phyloP scores from a whole-genome alignment of 139 green algal genomes.

The Chlorella sorokiniana region DNA sequence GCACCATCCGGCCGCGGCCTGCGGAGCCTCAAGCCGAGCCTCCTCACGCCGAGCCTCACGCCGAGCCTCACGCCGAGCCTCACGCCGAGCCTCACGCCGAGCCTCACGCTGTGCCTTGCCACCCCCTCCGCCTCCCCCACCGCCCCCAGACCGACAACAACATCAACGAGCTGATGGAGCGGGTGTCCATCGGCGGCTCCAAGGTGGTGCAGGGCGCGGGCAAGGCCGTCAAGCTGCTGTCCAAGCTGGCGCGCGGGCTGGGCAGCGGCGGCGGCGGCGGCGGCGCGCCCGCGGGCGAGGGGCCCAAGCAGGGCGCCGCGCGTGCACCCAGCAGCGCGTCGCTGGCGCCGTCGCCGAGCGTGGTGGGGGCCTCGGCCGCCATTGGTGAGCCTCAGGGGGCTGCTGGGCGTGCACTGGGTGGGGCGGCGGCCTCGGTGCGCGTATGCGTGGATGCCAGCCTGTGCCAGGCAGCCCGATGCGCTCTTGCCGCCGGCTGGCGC shows the following conservation, averaged over 20 bases:
- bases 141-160: slow-evolving; percentile 47
- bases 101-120: not conserved
- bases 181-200: slow-evolving; percentile 35
- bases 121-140: not conserved
- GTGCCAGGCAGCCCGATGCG: not conserved
- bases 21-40: not conserved
- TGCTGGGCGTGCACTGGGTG: no score
- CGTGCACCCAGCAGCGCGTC: not conserved
- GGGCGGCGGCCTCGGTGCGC: no score
- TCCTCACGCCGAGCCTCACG: not conserved
- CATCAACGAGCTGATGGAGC: slow-evolving; percentile 46
- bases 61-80: not conserved
- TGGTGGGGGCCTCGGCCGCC: not conserved
- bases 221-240: slow-evolving; percentile 51
- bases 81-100: not conserved
- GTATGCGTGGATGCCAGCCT: no score
- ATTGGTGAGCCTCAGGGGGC: no score
- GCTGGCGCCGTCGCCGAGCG: not conserved
- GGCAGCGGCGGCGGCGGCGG: slow-evolving; percentile 12
- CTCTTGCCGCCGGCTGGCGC: not conserved
- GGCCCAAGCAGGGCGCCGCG: not conserved
- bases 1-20: no score
- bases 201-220: slow-evolving; percentile 50
- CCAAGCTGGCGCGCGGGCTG: slow-evolving; percentile 31
- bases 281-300: not conserved